Base-by-base conservation (phyloP, 176 grass and related monocot genomes). In the Lolium rigidum region DNA sequence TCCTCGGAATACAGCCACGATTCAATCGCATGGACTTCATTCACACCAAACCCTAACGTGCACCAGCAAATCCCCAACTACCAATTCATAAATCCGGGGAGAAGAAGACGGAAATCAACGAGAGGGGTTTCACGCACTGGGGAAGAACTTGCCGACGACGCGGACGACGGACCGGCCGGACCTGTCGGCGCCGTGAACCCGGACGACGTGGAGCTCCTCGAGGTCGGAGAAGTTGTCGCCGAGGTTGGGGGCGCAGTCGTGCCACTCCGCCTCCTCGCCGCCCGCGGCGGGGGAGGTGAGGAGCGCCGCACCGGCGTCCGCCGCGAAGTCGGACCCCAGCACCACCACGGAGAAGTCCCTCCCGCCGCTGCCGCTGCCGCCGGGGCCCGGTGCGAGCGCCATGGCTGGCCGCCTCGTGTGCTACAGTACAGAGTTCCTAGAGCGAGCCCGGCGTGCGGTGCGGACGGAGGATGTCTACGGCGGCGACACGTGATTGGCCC, bases 201-300 rank as follows among this genome's bases (percentile, higher is more conserved):
- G 88, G 63, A 99, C 86, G 72, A 87, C 90, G 82, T 94, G 97
- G 72, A 93, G 92, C 37, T 90, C 92, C 61, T 94, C 94, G 65
- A 99, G 94, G 90, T 94, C 94, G 15, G 90, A 93, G 93, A 99
- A 99, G 85, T 90, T 88, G 83, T 91, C 88, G 54, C 62, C 94
- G 65, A 99, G 94, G 90, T 94, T 92, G 15, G 90, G 71, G 37
- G 78, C 50, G 90, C 90, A 99, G 80, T 96, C 97, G 77, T 96
- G 94, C 94, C 97, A 96, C 82, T 82, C 63, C 63, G 63, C 28
- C 26, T 66, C 79, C 51, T 92, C 90, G 39, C 73, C 72, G 26
- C 91, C 88, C n/a, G n/a, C n/a, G 50, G 57, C 25, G 10, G 51
- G 37, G 25, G 80, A 85, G 25, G 25, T 70, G 77, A 96, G 94